phyloP scores from a whole-genome alignment of 2,329 filamentous ascomycete genomes.

The Trichoderma arundinaceum region DNA sequence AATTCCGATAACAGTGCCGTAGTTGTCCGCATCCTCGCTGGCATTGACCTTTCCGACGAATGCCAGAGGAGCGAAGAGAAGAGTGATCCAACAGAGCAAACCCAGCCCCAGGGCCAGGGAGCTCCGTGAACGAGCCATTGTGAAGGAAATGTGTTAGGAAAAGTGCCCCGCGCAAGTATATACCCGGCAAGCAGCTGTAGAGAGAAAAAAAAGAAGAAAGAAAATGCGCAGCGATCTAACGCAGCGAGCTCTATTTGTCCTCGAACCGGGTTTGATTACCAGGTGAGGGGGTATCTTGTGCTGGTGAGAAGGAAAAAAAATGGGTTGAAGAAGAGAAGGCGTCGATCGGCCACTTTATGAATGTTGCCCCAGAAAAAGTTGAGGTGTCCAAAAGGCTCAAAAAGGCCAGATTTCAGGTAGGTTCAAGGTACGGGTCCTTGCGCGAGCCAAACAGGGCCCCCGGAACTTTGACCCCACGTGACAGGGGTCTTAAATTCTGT shows the following conservation, averaged over 20 bases:
- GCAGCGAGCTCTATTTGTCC: conserved; percentile 41
- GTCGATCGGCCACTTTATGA: conserved; percentile 47
- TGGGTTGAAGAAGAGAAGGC: conserved; percentile 39
- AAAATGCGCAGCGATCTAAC: conserved; percentile 39
- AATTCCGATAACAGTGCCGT: conserved; percentile 93
- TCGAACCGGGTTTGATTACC: conserved; percentile 43
- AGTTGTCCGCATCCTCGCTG: conserved; percentile 64
- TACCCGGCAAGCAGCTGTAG: conserved; percentile 30
- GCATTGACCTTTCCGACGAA: conserved; percentile 79
- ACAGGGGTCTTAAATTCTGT: conserved; percentile 36
- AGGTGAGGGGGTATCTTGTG: conserved; percentile 38
- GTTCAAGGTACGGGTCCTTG: conserved; percentile 29
- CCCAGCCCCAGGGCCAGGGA: conserved; percentile 81
- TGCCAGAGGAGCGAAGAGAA: conserved; percentile 85
- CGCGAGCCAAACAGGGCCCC: conserved; percentile 30
- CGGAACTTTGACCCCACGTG: conserved; percentile 40
- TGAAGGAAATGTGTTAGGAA: conserved; percentile 35
- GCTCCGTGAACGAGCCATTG: conserved; percentile 66
- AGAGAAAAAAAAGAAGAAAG: conserved; percentile 33
- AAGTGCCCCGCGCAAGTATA: conserved; percentile 31
- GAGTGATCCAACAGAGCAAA: conserved; percentile 87
- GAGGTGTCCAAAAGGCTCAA: conserved; percentile 53
- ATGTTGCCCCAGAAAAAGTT: conserved; percentile 38
- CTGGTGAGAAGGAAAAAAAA: conserved; percentile 39
- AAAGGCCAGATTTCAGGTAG: conserved; percentile 58